A percentile compares a stretch with the other conserved stretches of the same genome.
Evolutionary conservation across 2,329 filamentous ascomycete species (phyloP).

Genomic region (Curvularia verruculosa): DNA sequence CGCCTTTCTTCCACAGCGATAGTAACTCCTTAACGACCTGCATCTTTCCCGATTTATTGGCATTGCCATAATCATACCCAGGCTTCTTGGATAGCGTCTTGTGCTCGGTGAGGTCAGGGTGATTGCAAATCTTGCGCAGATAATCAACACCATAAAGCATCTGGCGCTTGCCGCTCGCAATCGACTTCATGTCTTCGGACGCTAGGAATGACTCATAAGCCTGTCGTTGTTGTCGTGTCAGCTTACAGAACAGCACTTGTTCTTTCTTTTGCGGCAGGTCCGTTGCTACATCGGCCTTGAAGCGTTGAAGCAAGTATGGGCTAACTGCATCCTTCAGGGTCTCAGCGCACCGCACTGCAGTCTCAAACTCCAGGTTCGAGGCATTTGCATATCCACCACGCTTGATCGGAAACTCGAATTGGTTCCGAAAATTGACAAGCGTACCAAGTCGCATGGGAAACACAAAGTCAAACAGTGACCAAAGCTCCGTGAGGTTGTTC

Average conservation of each 20-base stretch:
- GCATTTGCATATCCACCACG: conserved; percentile 95
- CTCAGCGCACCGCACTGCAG: conserved; percentile 90
- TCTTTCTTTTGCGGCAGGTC: conserved; percentile 96
- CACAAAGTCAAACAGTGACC: conserved; percentile 97
- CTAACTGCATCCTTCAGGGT: conserved; percentile 92
- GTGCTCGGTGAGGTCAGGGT: conserved; percentile 84
- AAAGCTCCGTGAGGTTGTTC: conserved; percentile 92
- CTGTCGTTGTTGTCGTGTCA: conserved; percentile 78
- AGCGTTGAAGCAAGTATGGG: conserved; percentile 87
- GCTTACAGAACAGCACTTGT: conserved; percentile 92
- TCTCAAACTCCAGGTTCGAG: conserved; percentile 91
- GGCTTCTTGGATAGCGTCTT: conserved; percentile 63
- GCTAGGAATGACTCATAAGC: conserved; percentile 81
- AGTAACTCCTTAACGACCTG: conserved; percentile 88
- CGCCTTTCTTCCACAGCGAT: conserved; percentile 87
- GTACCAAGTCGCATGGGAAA: conserved; percentile 95
- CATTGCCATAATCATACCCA: conserved; percentile 77
- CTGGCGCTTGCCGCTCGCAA: conserved; percentile 75
- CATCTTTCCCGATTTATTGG: conserved; percentile 89
- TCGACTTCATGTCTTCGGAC: conserved; percentile 85
- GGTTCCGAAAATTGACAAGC: conserved; percentile 83
- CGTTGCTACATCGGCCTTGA: conserved; percentile 91
- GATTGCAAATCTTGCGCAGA: conserved; percentile 95
- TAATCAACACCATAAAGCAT: conserved; percentile 90
- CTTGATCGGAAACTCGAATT: conserved; percentile 93